These are phyloP conservation scores for Pythium diclinum DNA, from an alignment of 352 stramenopile genomes.

Conservation along the genomic window DNA sequence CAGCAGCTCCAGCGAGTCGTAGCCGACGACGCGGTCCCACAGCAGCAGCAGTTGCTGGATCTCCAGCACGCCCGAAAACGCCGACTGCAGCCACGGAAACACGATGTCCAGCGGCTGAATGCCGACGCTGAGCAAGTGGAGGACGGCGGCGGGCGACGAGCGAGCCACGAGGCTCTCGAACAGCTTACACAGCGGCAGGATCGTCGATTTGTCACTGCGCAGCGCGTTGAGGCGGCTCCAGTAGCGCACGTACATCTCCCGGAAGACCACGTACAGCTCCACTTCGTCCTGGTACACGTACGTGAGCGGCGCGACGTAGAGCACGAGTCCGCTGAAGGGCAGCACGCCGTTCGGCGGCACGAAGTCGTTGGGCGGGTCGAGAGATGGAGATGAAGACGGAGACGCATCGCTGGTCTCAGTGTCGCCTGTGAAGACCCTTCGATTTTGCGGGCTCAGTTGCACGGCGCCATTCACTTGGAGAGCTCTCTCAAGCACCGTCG, in stretches of 20 bases:
- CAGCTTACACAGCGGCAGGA: conserved; percentile 67
- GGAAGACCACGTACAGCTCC: conserved; percentile 74
- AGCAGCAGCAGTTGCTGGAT: conserved; percentile 73
- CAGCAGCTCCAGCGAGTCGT: conserved; percentile 66
- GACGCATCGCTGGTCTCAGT: background rate
- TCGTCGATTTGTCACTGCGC: conserved; percentile 44
- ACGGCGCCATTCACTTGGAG: conserved; percentile 54
- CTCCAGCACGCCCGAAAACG: conserved; percentile 73
- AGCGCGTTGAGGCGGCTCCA: conserved; percentile 79
- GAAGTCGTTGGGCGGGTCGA: background rate
- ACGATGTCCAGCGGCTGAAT: conserved; percentile 65
- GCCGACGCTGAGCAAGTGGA: conserved; percentile 59
- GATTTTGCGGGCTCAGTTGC: background rate
- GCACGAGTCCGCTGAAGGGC: conserved; percentile 67
- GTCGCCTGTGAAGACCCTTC: background rate
- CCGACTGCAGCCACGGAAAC: conserved; percentile 79
- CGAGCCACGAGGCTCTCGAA: conserved; percentile 64
- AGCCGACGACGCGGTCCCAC: conserved; percentile 75
- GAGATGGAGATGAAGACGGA: background rate
- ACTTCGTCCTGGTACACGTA: conserved; percentile 67
- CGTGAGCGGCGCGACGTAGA: conserved; percentile 67
- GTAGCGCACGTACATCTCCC: conserved; percentile 73
- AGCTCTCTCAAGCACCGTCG: conserved; percentile 39
- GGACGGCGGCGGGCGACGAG: conserved; percentile 47
- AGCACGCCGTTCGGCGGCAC: conserved; percentile 69